phyloP scores from a whole-genome alignment of 73 alveolate genomes.

The Urostyla sp. region DNA sequence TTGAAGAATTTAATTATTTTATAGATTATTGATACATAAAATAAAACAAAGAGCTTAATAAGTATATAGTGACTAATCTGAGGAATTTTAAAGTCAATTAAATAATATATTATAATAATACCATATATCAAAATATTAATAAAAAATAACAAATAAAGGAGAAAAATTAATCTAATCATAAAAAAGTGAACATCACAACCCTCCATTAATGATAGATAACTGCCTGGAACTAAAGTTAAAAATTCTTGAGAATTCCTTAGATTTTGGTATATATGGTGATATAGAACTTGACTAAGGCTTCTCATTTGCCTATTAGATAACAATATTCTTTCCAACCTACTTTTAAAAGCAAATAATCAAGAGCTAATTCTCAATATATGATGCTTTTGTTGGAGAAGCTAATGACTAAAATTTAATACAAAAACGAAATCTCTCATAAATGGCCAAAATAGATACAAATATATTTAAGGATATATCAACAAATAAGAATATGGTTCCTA shows the following conservation, averaged over 20 bases:
- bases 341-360: conserved; percentile 64
- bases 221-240: conserved; percentile 53
- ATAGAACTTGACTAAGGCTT: conserved; percentile 77
- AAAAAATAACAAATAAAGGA: conserved; percentile 50
- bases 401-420: conserved; percentile 35
- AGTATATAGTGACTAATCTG: not conserved
- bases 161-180: conserved; percentile 9
- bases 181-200: conserved; percentile 57
- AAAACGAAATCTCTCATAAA: conserved; percentile 34
- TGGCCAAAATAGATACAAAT: conserved; percentile 54
- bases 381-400: conserved; percentile 57
- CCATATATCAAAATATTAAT: conserved; percentile 16
- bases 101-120: conserved; percentile 45
- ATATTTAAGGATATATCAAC: conserved; percentile 50
- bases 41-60: conserved; percentile 28
- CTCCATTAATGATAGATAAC: conserved; percentile 62
- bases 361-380: conserved; percentile 62
- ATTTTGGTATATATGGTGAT: conserved; percentile 70
- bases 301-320: conserved; percentile 73
- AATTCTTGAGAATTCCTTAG: conserved; percentile 52
- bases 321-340: conserved; percentile 69
- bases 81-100: conserved; percentile 35
- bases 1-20: not conserved
- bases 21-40: conserved; percentile 23
- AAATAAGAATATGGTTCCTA: conserved; percentile 38